Evolutionary conservation across 352 stramenopile species (phyloP), one percentile per base, ranked within the genome.

Genomic region (Phytophthora kernoviae): DNA sequence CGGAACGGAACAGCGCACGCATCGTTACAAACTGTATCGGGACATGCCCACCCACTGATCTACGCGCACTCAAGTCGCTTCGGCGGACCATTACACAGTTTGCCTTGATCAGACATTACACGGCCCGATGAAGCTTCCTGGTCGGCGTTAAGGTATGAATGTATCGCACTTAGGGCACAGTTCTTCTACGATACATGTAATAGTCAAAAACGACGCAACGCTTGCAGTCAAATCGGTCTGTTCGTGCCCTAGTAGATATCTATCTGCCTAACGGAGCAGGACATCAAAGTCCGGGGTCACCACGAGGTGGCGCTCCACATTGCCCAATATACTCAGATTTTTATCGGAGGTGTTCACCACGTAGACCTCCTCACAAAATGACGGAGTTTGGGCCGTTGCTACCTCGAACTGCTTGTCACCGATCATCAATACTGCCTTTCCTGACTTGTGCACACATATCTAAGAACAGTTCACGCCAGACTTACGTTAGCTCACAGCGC

Each of bases 391-490:
- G 30, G 82, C 82, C 5, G 77, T 68, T 22, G 84, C 82, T 9
- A 95, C 81, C 43, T 95, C 83, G 36, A 95, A 95, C 43, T 87
- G 81, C 70, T 94, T 95, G 76, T 93, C 87, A 20, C 84, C 83
- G 27, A 95, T 79, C 73, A 95, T 81, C 1, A 95, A 64, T 66
- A 95, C 81, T 21, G 86, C 87, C 72, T 93, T 93, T 53, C 87
- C 87, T 3, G 87, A 95, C 65, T 87, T 87, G 59, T 88, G 84
- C 56, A 95, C 87, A 30, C 82, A 87, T 24, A 95, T 80, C 82
- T 93, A 47, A 39, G 12, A 33, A 49, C 22, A 20, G 2, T n/a
- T 36, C 17, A 17, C 47, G 1, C 42, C 12, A 68, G 10, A 49
- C 14, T 6, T 20, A 20, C 15, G 6, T 42, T n/a, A 54, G 10